phyloP scores from a whole-genome alignment of 306 rosid genomes.

The Geum urbanum region DNA sequence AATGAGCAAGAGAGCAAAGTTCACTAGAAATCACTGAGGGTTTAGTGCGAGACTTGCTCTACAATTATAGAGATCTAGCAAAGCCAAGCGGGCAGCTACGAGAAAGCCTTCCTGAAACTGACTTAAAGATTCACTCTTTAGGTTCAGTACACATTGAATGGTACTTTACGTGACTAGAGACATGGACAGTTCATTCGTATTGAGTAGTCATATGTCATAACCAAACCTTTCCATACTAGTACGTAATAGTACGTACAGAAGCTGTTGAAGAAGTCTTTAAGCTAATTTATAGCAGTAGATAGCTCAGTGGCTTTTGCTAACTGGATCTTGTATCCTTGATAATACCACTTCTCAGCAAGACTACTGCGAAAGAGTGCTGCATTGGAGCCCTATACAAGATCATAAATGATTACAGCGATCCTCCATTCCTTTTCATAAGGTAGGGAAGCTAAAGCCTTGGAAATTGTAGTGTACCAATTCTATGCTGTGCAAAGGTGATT shows the following conservation, averaged over 20 bases:
- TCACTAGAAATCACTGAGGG: slow-evolving; percentile 4
- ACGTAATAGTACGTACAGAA: background rate
- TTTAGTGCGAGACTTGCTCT: slow-evolving; percentile 19
- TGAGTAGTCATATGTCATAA: background rate
- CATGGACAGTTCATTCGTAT: background rate
- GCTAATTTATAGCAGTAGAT: background rate
- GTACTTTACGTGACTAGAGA: background rate
- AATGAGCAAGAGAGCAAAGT: background rate
- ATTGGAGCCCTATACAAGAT: background rate
- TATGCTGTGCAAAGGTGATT: background rate
- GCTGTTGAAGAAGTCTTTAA: background rate
- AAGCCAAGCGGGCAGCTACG: slow-evolving; percentile 30
- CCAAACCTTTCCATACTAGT: slow-evolving; percentile 3
- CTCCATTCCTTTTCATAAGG: background rate
- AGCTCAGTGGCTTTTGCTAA: background rate
- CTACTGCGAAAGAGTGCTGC: background rate
- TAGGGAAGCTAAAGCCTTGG: slow-evolving; percentile 3
- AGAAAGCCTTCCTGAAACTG: slow-evolving; percentile 43
- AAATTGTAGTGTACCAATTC: background rate
- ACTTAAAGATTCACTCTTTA: slow-evolving; percentile 23
- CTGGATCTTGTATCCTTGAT: too few relatives aligned
- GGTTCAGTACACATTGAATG: background rate
- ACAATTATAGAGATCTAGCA: slow-evolving; percentile 17
- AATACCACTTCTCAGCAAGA: background rate
- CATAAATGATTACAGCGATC: background rate